Conservation (phyloP, 1,284 basidiomycete genomes). For the Kwoniella shivajii region DNA sequence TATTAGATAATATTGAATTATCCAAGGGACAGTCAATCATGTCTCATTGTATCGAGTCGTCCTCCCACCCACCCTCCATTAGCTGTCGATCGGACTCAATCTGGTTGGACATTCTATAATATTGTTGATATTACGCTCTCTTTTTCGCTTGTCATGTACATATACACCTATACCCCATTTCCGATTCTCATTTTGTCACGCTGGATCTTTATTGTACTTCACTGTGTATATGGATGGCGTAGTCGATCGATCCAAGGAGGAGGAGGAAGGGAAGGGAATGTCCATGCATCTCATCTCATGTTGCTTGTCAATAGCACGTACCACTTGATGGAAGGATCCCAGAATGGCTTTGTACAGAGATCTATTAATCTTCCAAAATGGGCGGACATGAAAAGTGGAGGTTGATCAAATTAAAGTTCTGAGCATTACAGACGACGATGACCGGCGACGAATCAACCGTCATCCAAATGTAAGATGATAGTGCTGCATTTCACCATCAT, state of each 20-base stretch:
- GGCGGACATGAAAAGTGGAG: constrained; percentile 15
- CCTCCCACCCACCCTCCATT: too few relatives aligned
- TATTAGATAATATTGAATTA: constrained; percentile 18
- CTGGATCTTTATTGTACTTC: background rate
- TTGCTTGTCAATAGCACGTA: background rate
- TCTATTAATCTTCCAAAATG: background rate
- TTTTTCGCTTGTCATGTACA: background rate
- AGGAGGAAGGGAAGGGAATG: background rate
- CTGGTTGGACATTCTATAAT: too few relatives aligned
- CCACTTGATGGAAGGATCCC: too few relatives aligned
- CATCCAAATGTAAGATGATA: too few relatives aligned
- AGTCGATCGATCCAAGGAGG: background rate
- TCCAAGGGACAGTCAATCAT: too few relatives aligned
- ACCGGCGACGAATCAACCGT: background rate
- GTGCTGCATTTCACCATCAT: too few relatives aligned
- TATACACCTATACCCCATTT: background rate
- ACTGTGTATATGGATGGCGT: background rate
- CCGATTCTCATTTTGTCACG: background rate
- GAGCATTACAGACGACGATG: too few relatives aligned
- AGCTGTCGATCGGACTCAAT: too few relatives aligned
- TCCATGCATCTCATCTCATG: background rate
- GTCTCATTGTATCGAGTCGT: background rate
- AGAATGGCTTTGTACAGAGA: too few relatives aligned
- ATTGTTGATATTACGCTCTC: too few relatives aligned
- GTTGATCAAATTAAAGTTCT: background rate